Evolutionary conservation across 805 yeast genomes (phyloP).

Genomic region (Saccharomycopsis fermentans): DNA sequence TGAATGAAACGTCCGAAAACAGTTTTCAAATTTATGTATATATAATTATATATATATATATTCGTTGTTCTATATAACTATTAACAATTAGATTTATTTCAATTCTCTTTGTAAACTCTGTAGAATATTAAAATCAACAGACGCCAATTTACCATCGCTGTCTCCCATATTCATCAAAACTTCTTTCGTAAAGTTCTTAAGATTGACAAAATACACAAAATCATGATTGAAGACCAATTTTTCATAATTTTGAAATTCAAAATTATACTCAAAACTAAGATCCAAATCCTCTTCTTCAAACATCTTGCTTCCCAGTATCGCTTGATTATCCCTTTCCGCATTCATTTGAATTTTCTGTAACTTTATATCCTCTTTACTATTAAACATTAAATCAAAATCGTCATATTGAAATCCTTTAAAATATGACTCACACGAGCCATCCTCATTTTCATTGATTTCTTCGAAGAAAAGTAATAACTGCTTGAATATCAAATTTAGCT

Average conservation of each 20-base stretch:
- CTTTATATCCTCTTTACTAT: conserved; percentile 19
- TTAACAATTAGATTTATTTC: background rate
- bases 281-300: background rate
- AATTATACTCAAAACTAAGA: conserved; percentile 24
- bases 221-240: conserved; percentile 31
- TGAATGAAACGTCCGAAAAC: background rate
- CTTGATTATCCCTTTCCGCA: conserved; percentile 8
- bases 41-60: background rate
- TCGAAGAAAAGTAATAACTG: conserved; percentile 52
- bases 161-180: background rate
- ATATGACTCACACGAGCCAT: conserved; percentile 48
- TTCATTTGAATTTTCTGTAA: conserved; percentile 17
- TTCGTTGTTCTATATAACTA: background rate
- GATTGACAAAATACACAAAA: conserved; percentile 43
- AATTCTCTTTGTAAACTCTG: background rate
- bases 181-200: conserved; percentile 30
- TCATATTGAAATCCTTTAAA: conserved; percentile 34
- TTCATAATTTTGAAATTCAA: conserved; percentile 36
- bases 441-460: conserved; percentile 53
- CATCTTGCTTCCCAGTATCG: too few relatives aligned
- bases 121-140: background rate
- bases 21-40: background rate
- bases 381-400: conserved; percentile 25
- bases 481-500: conserved; percentile 24
- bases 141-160: background rate